Evolutionary conservation across 2,329 filamentous ascomycete genomes (phyloP), one percentile per base, ranked within the genome.

Genomic region (Alternaria consortialis): DNA sequence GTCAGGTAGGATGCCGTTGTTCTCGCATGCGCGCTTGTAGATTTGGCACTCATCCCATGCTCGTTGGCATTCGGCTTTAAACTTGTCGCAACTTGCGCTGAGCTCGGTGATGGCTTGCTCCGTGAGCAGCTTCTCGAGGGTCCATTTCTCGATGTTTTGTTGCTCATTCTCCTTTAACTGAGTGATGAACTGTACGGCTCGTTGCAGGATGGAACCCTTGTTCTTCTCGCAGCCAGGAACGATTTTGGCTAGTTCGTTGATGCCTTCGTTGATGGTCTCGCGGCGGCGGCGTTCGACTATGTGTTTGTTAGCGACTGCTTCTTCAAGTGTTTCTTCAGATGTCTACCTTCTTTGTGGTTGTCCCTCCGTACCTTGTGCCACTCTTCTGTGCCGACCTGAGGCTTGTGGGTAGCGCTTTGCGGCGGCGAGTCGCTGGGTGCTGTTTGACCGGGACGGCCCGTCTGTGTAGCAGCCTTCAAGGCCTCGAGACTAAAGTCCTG

Each of bases 161-260:
- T 91, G 88, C 77, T 97, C 94, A 70, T 97, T 96, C 78, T 97
- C 93, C 77, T 95, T 96, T 15, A 99, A 86, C 75, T 97, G 93
- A 11, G 89, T 91, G 76, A 99, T 98, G 82, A 97, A 98, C 66
- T 93, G 90, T 9, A 97, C 94, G 0, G 95, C 93, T 34, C 94
- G 92, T 76, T 96, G 92, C 37, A 99, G 84, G 66, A 99, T 98
- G 2, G 93, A 96, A 0, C 95, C 95, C 81, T 99, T 99, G 84
- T 99, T 98, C 85, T 98, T 99, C 81, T 99, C 95, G 74, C 94
- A 97, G 13, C 93, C 93, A 0, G 95, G 95, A 0, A 99, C 95
- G 68, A 99, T 97, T 82, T 97, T 98, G 69, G 94, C 92, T 31
- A 99, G 87, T 80, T 98, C 95, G 75, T 97, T 98, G 71, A 99